Base-by-base conservation (phyloP, 1,284 basidiomycete species). In the Abortiporus biennis region DNA sequence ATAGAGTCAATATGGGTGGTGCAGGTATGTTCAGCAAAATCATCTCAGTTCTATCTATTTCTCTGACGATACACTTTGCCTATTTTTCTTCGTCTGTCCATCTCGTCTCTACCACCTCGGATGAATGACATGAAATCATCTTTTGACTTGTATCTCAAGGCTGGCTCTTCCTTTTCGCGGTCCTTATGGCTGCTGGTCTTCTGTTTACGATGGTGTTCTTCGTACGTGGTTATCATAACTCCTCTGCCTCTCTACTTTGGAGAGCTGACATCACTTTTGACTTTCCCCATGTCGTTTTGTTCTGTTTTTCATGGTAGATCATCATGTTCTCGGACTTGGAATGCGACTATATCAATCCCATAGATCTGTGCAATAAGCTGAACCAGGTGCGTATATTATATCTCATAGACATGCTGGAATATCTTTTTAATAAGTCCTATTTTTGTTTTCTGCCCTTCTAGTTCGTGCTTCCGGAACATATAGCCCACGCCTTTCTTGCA, bases 321-420 rank as follows among this genome's bases (percentile, higher is more conserved):
- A 99, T 99, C 74, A 99, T 99, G 95, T 99, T 99, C 76, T 95
- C 91, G 35, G 93, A 96, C 71, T 72, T 96, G 60, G 92, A 95
- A 71, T 94, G 90, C 71, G 91, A 98, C 76, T 99, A 99, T 72
- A 96, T 99, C 74, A 99, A 99, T 71, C 95, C 95, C 43, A 99
- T 99, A 80, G 95, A 99, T 68, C 84, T 99, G 29, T 99, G 96
- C 73, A 98, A 98, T 73, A 98, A 98, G 74, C 85, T 99, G 58
- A 99, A 99, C 66, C 91, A 95, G 69, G 95, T 96, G 51, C 43
- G 61, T 59, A 23, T 36, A 16, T 48, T 20, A 47, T 21, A 37
- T 5, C 11, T 24, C 30, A 6, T 20, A 20, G 11, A 15, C n/a
- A n/a, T n/a, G n/a, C n/a, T n/a, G n/a, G n/a, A n/a, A n/a, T n/a